phyloP scores from a whole-genome alignment of 805 yeast species.

The Wickerhamiella dianesei region DNA sequence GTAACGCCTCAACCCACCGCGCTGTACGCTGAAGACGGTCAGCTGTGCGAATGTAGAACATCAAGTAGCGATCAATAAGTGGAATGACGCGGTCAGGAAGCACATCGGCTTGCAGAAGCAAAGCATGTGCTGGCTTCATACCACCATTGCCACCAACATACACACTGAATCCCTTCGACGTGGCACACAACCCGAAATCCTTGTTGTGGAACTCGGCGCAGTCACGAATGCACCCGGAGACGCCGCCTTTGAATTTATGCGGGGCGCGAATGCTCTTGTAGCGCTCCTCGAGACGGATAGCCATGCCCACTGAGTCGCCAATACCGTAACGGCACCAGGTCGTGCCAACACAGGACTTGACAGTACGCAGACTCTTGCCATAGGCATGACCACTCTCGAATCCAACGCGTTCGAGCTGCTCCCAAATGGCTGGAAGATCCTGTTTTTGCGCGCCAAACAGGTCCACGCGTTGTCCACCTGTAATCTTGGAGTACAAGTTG shows the following conservation, averaged over 20 bases:
- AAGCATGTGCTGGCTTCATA: constrained; percentile 31
- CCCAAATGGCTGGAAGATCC: constrained; percentile 26
- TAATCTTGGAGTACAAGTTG: constrained; percentile 27
- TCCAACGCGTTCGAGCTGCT: constrained; percentile 24
- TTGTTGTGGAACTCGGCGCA: constrained; percentile 30
- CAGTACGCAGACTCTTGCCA: constrained; percentile 28
- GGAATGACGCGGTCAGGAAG: constrained; percentile 29
- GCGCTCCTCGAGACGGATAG: constrained; percentile 28
- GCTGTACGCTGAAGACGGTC: constrained; percentile 30
- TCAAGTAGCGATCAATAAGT: constrained; percentile 27
- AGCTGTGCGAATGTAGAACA: constrained; percentile 30
- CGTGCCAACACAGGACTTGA: constrained; percentile 30
- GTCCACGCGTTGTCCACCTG: constrained; percentile 29
- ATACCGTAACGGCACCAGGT: constrained; percentile 31
- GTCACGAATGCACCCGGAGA: constrained; percentile 29
- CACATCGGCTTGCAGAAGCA: constrained; percentile 25
- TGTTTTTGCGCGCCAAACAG: constrained; percentile 27
- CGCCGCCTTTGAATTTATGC: constrained; percentile 30
- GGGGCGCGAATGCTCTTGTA: constrained; percentile 29
- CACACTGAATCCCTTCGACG: constrained; percentile 27
- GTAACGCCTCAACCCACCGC: constrained; percentile 28
- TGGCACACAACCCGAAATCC: constrained; percentile 30
- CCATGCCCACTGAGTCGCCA: constrained; percentile 30
- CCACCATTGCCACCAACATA: constrained; percentile 31
- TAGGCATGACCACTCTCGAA: constrained; percentile 31